Base-by-base conservation (phyloP, 208 protist species). In the Trypanosoma melophagium region DNA sequence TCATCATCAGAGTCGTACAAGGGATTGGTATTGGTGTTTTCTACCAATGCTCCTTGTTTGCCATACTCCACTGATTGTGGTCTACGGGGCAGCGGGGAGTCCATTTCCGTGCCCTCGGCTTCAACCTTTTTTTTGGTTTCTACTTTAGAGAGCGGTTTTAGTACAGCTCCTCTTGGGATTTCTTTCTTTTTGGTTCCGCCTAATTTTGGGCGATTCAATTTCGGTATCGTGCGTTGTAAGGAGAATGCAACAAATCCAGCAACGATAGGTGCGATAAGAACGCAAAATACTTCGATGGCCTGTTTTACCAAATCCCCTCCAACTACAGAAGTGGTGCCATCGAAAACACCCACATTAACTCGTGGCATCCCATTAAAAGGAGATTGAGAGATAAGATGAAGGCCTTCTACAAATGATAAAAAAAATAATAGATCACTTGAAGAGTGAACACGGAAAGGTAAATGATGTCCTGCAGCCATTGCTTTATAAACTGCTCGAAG, bases 241-340 rank as follows among this genome's bases (percentile, higher is more conserved):
- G 86, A 92, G 72, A 92, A 92, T 66, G 75, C 77, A 31, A 92
- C 86, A 24, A 92, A 80, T 61, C 80, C 86, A 13, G 82, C 58
- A 22, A 72, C 67, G 14, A 78, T 81, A 28, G 83, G 87, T 2
- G 74, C 65, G 31, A 90, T 76, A 14, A 89, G 69, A 19, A 85
- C 74, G 42, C 80, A 89, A 24, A 55, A 49, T 19, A 72, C 54
- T n/a, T 35, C 54, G 7, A 72, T 57, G 2, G 19, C 51, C 50
- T 57, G 16, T 21, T 22, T 56, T 21, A 19, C 42, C 17, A 56
- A 25, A 9, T 60, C 41, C 9, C 5, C 17, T 7, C 4, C n/a
- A 10, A 22, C 12, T n/a, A 5, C 22, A 21, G 4, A 1, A 24
- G 38, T 16, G 4, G 3, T 22, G 7, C 1, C 24, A 53, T 22